These are phyloP conservation scores for Pelargonium myrrhifolium DNA, from an alignment of 441 rosid species.

Conservation along the genomic window DNA sequence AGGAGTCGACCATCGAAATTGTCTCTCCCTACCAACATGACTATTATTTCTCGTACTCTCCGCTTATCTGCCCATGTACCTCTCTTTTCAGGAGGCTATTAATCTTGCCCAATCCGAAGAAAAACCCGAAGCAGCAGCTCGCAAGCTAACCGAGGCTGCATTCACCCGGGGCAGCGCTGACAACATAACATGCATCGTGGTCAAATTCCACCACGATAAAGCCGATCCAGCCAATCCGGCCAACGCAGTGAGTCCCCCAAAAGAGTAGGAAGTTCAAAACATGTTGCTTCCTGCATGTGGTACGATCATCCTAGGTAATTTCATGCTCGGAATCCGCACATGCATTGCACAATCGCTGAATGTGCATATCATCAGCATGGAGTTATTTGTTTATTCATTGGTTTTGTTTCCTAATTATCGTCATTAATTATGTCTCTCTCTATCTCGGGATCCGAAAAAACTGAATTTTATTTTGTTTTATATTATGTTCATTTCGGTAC, in stretches of 20 bases:
- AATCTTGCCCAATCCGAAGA: constrained; percentile 57
- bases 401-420: constrained; percentile 18
- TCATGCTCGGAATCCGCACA: constrained; percentile 18
- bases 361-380: constrained; percentile 21
- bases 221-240: constrained; percentile 25
- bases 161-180: constrained; percentile 83
- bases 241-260: background rate
- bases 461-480: background rate
- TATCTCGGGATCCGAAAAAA: constrained; percentile 1
- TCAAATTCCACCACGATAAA: constrained; percentile 54
- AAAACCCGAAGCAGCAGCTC: constrained; percentile 79
- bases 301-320: constrained; percentile 9
- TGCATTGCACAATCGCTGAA: constrained; percentile 21
- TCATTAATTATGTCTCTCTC: background rate
- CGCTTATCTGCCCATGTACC: background rate
- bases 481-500: background rate
- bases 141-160: constrained; percentile 80
- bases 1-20: too few relatives aligned
- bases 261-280: background rate
- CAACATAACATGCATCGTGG: constrained; percentile 95
- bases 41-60: too few relatives aligned
- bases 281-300: constrained; percentile 11
- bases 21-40: too few relatives aligned
- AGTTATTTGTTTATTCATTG: constrained; percentile 36
- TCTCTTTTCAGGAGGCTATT: constrained; percentile 66